Conservation (phyloP, 2,329 filamentous ascomycete genomes). For the Parascedosporium putredinis region DNA sequence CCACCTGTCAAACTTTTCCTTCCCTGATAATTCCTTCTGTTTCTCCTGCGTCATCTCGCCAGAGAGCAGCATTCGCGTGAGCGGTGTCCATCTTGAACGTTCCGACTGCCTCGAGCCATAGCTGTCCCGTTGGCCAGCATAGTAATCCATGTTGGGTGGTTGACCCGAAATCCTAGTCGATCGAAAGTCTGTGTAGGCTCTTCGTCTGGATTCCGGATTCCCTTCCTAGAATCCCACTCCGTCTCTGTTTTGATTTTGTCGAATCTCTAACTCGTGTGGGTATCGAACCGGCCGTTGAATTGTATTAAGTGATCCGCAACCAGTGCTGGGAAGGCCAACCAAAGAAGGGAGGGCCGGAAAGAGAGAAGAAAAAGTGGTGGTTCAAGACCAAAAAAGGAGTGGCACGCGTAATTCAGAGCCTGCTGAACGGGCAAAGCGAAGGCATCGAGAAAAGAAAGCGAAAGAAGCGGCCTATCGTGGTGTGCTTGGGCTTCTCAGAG, state of each 20-base stretch:
- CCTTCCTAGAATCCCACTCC: not conserved
- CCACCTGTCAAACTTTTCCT: constrained; percentile 72
- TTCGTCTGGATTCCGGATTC: constrained; percentile 1
- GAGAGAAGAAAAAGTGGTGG: constrained; percentile 1
- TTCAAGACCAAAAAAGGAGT: not conserved
- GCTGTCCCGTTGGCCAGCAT: constrained; percentile 17
- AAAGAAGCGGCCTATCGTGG: too few relatives aligned
- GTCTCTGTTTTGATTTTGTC: not conserved
- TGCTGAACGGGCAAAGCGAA: constrained; percentile 34
- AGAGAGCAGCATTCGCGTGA: constrained; percentile 73
- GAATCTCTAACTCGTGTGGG: constrained; percentile 2
- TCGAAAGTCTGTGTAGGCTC: not conserved
- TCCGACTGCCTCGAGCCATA: constrained; percentile 29
- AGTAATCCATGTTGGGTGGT: constrained; percentile 17
- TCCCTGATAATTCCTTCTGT: constrained; percentile 55
- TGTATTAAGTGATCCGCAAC: not conserved
- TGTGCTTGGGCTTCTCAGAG: too few relatives aligned
- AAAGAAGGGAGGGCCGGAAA: too few relatives aligned
- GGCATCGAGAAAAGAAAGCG: constrained; percentile 11
- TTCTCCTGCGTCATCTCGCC: constrained; percentile 70
- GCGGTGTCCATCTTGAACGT: constrained; percentile 70
- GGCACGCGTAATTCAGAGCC: constrained; percentile 35
- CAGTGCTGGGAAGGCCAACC: constrained; percentile 1
- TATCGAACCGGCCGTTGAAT: not conserved
- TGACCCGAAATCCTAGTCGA: not conserved